Conservation (phyloP, 768 basidiomycete species). For the Phylloporus sp. region DNA sequence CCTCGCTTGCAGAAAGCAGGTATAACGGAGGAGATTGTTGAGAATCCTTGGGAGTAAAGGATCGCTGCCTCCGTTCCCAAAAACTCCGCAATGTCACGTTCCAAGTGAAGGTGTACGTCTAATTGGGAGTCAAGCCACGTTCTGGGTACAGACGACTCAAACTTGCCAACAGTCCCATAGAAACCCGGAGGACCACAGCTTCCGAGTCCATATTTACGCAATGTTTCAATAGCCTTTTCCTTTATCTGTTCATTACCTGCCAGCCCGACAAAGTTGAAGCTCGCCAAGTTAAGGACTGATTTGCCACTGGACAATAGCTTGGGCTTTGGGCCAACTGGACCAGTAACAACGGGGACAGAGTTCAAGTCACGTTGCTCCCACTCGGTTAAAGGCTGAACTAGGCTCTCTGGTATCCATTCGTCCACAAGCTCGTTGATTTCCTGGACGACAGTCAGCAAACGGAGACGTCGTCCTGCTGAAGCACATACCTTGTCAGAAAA, state of each 20-base stretch:
- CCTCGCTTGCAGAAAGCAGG: slow-evolving; percentile 97
- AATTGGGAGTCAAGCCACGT: slow-evolving; percentile 5
- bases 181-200: slow-evolving; percentile 97
- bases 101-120: slow-evolving; percentile 92
- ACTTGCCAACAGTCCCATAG: slow-evolving; percentile 90
- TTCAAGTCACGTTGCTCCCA: slow-evolving; percentile 67
- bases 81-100: slow-evolving; percentile 87
- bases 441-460: slow-evolving; percentile 36
- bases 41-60: slow-evolving; percentile 91
- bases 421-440: slow-evolving; percentile 96
- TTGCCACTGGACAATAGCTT: slow-evolving; percentile 71
- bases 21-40: slow-evolving; percentile 89
- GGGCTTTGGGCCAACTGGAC: slow-evolving; percentile 80
- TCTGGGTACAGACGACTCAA: neutral
- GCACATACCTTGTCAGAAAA: slow-evolving; percentile 81
- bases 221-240: slow-evolving; percentile 75
- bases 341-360: slow-evolving; percentile 72
- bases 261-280: slow-evolving; percentile 88
- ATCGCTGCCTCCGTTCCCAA: slow-evolving; percentile 86
- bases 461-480: neutral
- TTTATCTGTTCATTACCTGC: slow-evolving; percentile 87
- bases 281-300: slow-evolving; percentile 79
- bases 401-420: slow-evolving; percentile 89
- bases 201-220: slow-evolving; percentile 88
- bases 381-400: slow-evolving; percentile 58